Percentiles rank a stretch among this genome's conserved stretches.
Evolutionary conservation across 148 eudicot species (phyloP).

Genomic region (Fagopyrum esculentum): DNA sequence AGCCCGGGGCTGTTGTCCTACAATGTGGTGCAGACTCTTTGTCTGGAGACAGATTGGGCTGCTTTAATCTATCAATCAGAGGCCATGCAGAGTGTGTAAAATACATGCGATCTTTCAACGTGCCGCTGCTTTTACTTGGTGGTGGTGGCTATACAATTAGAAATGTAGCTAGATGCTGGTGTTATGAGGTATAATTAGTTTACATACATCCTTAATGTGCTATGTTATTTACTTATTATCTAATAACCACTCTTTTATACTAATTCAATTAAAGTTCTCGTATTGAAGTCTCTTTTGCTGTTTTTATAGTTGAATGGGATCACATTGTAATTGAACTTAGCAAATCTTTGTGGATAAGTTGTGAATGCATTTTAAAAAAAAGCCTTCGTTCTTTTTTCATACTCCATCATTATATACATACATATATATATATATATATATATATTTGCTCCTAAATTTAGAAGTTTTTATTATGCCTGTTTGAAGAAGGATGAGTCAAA

Average conservation of each 20-base stretch:
- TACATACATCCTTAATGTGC: background rate
- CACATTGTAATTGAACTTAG: background rate
- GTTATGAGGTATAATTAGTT: slow-evolving; percentile 10
- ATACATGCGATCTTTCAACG: slow-evolving; percentile 15
- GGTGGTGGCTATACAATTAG: slow-evolving; percentile 16
- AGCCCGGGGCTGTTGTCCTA: slow-evolving; percentile 14
- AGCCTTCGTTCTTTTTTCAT: background rate
- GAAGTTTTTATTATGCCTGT: background rate
- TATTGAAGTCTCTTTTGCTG: background rate
- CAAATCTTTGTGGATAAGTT: background rate
- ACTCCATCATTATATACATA: background rate
- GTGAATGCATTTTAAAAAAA: background rate
- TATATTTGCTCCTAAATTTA: background rate
- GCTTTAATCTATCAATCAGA: slow-evolving; percentile 14
- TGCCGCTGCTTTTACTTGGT: slow-evolving; percentile 6
- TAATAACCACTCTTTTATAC: background rate
- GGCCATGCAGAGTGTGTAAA: slow-evolving; percentile 14
- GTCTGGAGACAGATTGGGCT: slow-evolving; percentile 13
- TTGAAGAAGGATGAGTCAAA: background rate
- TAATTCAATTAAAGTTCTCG: background rate
- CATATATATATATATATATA: no score
- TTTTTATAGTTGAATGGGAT: background rate
- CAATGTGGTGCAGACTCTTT: slow-evolving; percentile 16
- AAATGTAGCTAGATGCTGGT: slow-evolving; percentile 17
- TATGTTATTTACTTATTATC: background rate